A percentile compares a stretch with the other conserved stretches of the same genome.
Conservation (phyloP, 2,329 filamentous ascomycete genomes). For the Peltaster fructicola region DNA sequence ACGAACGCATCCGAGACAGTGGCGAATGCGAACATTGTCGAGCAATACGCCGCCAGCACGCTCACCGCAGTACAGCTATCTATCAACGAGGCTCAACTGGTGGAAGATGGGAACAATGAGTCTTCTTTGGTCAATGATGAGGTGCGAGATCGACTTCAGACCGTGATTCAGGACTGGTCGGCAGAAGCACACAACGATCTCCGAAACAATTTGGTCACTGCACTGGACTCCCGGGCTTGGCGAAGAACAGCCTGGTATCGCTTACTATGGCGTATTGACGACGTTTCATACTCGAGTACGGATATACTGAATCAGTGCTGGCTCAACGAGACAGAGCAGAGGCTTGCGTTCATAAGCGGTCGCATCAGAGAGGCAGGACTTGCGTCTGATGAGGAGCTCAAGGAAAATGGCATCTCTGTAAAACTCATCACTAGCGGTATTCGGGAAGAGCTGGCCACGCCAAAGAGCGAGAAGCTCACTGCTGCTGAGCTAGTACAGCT, state of each 20-base stretch:
- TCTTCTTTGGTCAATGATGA: conserved; percentile 24
- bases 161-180: conserved; percentile 52
- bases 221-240: conserved; percentile 63
- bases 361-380: conserved; percentile 50
- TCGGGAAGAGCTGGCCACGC: conserved; percentile 4
- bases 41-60: too few relatives aligned
- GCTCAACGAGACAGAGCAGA: conserved; percentile 60
- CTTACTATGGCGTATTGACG: conserved; percentile 85
- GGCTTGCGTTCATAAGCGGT: conserved; percentile 68
- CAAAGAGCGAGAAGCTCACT: conserved; percentile 8
- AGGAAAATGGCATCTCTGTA: conserved; percentile 3
- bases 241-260: conserved; percentile 81
- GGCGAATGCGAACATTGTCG: too few relatives aligned
- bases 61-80: too few relatives aligned
- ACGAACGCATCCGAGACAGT: conserved; percentile 7
- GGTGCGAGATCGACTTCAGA: conserved; percentile 34
- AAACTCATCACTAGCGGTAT: conserved; percentile 3
- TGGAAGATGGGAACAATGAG: conserved; percentile 13
- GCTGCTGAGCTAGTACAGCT: conserved; percentile 15
- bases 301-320: conserved; percentile 65
- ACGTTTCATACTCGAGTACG: conserved; percentile 65
- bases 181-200: conserved; percentile 69
- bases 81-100: conserved; percentile 33
- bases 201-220: conserved; percentile 58
- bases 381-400: conserved; percentile 12